Evolutionary conservation across 1,139 yeast species (phyloP).

Genomic region (Suhomyces ambrosiae): DNA sequence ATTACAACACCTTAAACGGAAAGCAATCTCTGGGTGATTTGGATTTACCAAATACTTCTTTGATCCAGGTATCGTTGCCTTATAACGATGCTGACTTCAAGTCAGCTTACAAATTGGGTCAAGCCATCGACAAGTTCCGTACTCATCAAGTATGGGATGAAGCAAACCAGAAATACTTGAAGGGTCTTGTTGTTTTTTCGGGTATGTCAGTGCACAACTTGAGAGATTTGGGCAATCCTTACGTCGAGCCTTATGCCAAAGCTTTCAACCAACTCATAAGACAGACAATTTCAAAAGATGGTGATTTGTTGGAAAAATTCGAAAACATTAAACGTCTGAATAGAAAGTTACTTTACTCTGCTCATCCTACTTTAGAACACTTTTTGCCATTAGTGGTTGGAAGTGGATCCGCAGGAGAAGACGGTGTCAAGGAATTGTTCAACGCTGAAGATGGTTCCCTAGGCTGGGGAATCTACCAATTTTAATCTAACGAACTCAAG

Average conservation of each 20-base stretch:
- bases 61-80: slow-evolving; percentile 65
- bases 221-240: slow-evolving; percentile 55
- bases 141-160: slow-evolving; percentile 42
- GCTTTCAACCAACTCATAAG: slow-evolving; percentile 41
- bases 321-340: slow-evolving; percentile 33
- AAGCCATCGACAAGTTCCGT: slow-evolving; percentile 53
- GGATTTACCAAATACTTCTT: slow-evolving; percentile 49
- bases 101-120: slow-evolving; percentile 57
- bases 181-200: slow-evolving; percentile 57
- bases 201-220: slow-evolving; percentile 84
- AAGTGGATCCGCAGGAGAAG: slow-evolving; percentile 54
- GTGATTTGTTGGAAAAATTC: slow-evolving; percentile 30
- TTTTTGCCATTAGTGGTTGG: slow-evolving; percentile 71
- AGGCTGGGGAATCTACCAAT: slow-evolving; percentile 71
- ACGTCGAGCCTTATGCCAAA: slow-evolving; percentile 52
- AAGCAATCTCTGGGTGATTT: slow-evolving; percentile 34
- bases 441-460: slow-evolving; percentile 46
- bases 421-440: slow-evolving; percentile 48
- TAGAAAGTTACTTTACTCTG: slow-evolving; percentile 41
- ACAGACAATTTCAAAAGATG: slow-evolving; percentile 28
- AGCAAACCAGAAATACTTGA: slow-evolving; percentile 29
- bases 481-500: too few relatives aligned
- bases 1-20: slow-evolving; percentile 23
- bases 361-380: slow-evolving; percentile 80
- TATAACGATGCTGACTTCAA: slow-evolving; percentile 48